Base-by-base conservation (phyloP, 140 eudicot species). In the Ambrosia hybrid region DNA sequence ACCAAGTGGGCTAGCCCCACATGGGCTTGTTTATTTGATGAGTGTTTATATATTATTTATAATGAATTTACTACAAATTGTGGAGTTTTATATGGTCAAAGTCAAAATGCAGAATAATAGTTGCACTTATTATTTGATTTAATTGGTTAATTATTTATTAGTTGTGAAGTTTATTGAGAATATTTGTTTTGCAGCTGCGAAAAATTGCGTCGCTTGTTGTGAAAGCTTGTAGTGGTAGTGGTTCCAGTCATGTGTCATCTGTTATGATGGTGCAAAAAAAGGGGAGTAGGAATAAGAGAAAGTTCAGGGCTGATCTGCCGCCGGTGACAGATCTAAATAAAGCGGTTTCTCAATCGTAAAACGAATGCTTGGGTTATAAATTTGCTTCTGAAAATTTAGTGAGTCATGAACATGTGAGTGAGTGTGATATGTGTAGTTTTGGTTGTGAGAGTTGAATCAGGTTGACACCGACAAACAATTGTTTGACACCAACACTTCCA, bases 281-380 rank as follows among this genome's bases (percentile, higher is more conserved):
- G 70, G 95, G 89, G 59, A 93, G 96, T 78, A 85, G 99, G 88
- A 93, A 93, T 59, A 93, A 93, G 89, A 82, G 99, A 34, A 93
- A 93, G 63, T 90, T 93, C 57, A 82, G 94, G 60, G 91, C 97
- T 56, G 99, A 93, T 83, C 96, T 90, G 4, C 96, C 95, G 1
- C 94, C 99, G 4, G 51, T 78, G 51, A 75, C 75, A 7, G 96
- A 93, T 60, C 83, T 76, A 1, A 77, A 57, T 71, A 86, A 88
- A 76, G 52, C 70, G 26, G 65, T 72, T 64, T 77, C 88, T n/a
- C 61, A 71, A 37, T 80, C 87, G 26, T 79, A 72, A 48, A 82
- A 52, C 65, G 94, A 87, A 38, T 78, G 84, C 69, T 38, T 84
- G 21, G 83, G 80, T 43, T 93, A 87, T 14, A 90, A 90, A 71